Evolutionary conservation across 768 basidiomycete genomes (phyloP).

Genomic region (Lentinula aciculospora): DNA sequence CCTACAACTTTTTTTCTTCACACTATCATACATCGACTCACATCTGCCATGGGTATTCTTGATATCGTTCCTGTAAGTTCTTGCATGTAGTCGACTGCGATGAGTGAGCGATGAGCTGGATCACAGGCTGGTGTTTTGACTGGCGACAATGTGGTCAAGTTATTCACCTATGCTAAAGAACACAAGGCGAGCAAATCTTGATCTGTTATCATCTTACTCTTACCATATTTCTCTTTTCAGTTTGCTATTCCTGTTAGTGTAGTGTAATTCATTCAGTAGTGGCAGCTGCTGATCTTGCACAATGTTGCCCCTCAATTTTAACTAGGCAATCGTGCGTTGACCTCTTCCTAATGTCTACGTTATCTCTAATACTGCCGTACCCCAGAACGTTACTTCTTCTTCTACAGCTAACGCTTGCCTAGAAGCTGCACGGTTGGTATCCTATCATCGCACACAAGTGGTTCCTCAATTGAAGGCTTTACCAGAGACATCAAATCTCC

Average conservation of each 20-base stretch:
- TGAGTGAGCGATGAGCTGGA: neutral
- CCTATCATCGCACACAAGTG: neutral
- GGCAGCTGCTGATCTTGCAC: slow-evolving; percentile 3
- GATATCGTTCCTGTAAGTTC: slow-evolving; percentile 76
- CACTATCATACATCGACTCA: neutral
- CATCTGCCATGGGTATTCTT: slow-evolving; percentile 63
- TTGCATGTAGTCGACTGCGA: neutral
- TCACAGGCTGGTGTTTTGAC: slow-evolving; percentile 88
- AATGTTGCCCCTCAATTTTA: slow-evolving; percentile 9
- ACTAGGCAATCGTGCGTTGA: slow-evolving; percentile 71
- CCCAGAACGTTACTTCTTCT: slow-evolving; percentile 93
- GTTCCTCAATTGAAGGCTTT: slow-evolving; percentile 11
- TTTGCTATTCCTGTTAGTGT: slow-evolving; percentile 78
- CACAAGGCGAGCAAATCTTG: slow-evolving; percentile 56
- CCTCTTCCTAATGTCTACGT: neutral
- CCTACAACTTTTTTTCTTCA: neutral
- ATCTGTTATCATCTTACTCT: slow-evolving; percentile 8
- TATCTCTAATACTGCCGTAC: neutral
- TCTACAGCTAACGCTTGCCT: slow-evolving; percentile 92
- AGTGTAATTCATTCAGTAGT: neutral
- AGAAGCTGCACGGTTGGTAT: slow-evolving; percentile 81
- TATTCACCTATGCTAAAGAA: slow-evolving; percentile 91
- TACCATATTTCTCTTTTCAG: slow-evolving; percentile 27
- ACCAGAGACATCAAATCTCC: slow-evolving; percentile 92
- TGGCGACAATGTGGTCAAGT: slow-evolving; percentile 89